Evolutionary conservation across 805 yeast genomes (phyloP).

Genomic region (Tetrapisispora namnaoensis): DNA sequence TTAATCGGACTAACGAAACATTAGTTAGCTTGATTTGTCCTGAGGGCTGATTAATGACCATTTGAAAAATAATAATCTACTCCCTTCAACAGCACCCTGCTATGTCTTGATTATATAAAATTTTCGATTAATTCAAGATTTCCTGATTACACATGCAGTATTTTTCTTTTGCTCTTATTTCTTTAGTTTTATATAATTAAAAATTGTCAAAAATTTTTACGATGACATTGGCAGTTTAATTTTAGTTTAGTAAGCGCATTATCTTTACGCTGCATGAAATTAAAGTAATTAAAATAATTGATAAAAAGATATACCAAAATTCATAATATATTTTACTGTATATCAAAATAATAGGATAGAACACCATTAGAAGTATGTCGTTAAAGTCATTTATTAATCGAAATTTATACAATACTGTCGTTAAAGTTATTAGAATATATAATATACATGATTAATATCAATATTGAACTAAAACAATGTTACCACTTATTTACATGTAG

Average conservation of each 20-base stretch:
- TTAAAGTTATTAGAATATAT: background rate
- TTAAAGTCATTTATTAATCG: background rate
- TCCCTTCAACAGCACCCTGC: too few relatives aligned
- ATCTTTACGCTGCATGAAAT: too few relatives aligned
- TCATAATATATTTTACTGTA: too few relatives aligned
- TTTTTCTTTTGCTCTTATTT: background rate
- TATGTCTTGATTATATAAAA: too few relatives aligned
- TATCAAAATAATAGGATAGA: too few relatives aligned
- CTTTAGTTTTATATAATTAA: background rate
- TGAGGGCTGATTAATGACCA: conserved; percentile 76
- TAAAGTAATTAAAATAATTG: too few relatives aligned
- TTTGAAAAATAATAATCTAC: conserved; percentile 8
- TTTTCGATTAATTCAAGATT: too few relatives aligned
- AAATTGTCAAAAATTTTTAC: background rate
- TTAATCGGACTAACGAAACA: conserved; percentile 85
- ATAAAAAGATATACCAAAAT: too few relatives aligned
- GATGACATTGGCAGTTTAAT: background rate
- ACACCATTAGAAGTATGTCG: background rate
- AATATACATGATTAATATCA: background rate
- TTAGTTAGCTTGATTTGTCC: conserved; percentile 86
- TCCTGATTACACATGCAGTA: too few relatives aligned
- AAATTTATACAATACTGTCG: background rate
- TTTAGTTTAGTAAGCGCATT: background rate
- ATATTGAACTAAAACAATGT: too few relatives aligned
- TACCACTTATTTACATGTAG: background rate